These are phyloP conservation scores for Lolium rigidum DNA, from an alignment of 176 grass and related monocot species.

Conservation along the genomic window DNA sequence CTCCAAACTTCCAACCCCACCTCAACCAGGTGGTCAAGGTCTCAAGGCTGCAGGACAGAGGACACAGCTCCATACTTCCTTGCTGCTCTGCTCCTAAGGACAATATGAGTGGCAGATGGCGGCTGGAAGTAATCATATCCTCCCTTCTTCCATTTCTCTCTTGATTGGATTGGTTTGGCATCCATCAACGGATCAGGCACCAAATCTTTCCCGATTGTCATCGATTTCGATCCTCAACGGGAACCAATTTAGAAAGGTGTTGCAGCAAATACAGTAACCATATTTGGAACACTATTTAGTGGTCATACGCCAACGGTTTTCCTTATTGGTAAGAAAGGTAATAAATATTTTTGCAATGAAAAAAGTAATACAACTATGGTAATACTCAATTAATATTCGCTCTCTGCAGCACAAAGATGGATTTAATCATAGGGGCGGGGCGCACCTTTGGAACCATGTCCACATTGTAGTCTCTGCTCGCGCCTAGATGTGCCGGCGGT, in stretches of 20 bases:
- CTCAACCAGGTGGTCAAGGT: background rate
- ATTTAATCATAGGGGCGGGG: background rate
- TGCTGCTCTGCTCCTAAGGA: background rate
- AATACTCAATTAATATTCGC: slow-evolving; percentile 10
- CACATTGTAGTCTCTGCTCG: slow-evolving; percentile 86
- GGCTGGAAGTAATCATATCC: background rate
- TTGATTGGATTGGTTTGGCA: background rate
- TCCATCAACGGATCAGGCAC: background rate
- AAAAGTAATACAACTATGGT: background rate
- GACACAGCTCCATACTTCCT: background rate
- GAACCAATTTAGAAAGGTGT: background rate
- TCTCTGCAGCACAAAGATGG: background rate
- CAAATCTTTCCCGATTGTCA: background rate
- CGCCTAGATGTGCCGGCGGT: slow-evolving; percentile 63
- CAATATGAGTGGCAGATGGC: background rate
- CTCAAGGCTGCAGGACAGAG: background rate
- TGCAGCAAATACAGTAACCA: background rate
- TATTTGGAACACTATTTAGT: background rate
- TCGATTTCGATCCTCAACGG: background rate
- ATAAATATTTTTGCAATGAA: background rate
- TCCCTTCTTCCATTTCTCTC: background rate
- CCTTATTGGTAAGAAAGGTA: background rate
- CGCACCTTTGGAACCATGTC: slow-evolving; percentile 89
- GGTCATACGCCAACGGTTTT: background rate
- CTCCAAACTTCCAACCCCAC: slow-evolving; percentile 12